phyloP scores from a whole-genome alignment of 106 monocot genomes.

The Ottelia alismoides region DNA sequence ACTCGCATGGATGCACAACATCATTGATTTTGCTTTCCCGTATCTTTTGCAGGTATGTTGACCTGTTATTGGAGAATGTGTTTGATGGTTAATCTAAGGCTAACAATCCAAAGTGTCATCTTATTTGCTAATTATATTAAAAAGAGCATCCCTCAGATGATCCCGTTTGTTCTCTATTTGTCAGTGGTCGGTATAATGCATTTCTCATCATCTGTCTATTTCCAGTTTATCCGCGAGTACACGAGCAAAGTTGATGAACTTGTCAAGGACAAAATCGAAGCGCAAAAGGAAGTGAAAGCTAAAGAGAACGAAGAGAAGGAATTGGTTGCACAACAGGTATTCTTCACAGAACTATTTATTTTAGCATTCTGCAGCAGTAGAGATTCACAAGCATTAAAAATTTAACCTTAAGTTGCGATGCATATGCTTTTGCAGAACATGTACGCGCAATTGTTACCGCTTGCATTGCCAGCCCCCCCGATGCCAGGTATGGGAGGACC shows the following conservation, averaged over 20 bases:
- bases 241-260: conserved; percentile 90
- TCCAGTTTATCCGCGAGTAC: conserved; percentile 93
- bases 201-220: background rate
- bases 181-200: background rate
- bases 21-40: conserved; percentile 93
- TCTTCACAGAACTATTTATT: background rate
- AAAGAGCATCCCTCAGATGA: background rate
- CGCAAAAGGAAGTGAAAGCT: conserved; percentile 57
- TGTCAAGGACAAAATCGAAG: conserved; percentile 74
- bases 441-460: conserved; percentile 95
- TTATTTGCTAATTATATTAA: no score
- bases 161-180: no score
- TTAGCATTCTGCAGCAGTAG: background rate
- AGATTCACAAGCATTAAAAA: background rate
- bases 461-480: conserved; percentile 85
- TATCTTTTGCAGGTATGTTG: conserved; percentile 72
- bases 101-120: no score
- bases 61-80: background rate
- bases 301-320: conserved; percentile 95
- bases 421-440: conserved; percentile 53
- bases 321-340: conserved; percentile 90
- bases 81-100: no score
- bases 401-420: background rate
- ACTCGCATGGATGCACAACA: conserved; percentile 97
- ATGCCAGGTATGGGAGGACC: conserved; percentile 67